Evolutionary conservation across 2,329 filamentous ascomycete genomes (phyloP).

Genomic region (Tympanopsis confertula): DNA sequence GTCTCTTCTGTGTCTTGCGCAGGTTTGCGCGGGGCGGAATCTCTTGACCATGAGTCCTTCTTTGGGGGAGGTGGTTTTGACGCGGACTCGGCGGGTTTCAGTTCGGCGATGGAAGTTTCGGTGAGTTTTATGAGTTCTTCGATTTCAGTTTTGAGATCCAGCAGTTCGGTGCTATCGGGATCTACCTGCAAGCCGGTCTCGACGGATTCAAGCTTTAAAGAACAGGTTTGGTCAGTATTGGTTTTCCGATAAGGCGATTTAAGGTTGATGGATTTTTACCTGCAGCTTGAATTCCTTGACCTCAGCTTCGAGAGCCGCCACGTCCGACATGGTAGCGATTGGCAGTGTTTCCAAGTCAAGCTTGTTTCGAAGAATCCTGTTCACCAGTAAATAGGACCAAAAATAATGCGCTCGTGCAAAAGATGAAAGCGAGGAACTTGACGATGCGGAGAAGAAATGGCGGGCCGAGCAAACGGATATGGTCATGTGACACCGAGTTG

Average conservation of each 20-base stretch:
- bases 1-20: slow-evolving; percentile 17
- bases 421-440: no score
- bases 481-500: no score
- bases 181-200: slow-evolving; percentile 40
- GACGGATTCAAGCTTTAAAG: slow-evolving; percentile 33
- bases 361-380: no score
- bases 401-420: no score
- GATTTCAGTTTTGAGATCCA: slow-evolving; percentile 40
- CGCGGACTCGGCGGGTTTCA: slow-evolving; percentile 28
- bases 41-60: slow-evolving; percentile 38
- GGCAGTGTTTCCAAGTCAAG: no score
- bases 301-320: slow-evolving; percentile 9
- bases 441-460: no score
- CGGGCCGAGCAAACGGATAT: no score
- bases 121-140: slow-evolving; percentile 40
- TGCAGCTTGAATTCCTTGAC: slow-evolving; percentile 37
- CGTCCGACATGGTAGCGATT: not conserved
- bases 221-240: not conserved
- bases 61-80: slow-evolving; percentile 17
- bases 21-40: slow-evolving; percentile 40
- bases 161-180: slow-evolving; percentile 38
- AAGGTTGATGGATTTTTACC: slow-evolving; percentile 12
- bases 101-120: slow-evolving; percentile 38
- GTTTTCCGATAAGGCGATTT: not conserved
- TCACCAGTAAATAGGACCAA: no score